Percentiles rank a stretch among this genome's conserved stretches.
These are phyloP conservation scores for Candida cerambycidarum DNA, from an alignment of 805 yeast species.

Conservation along the genomic window DNA sequence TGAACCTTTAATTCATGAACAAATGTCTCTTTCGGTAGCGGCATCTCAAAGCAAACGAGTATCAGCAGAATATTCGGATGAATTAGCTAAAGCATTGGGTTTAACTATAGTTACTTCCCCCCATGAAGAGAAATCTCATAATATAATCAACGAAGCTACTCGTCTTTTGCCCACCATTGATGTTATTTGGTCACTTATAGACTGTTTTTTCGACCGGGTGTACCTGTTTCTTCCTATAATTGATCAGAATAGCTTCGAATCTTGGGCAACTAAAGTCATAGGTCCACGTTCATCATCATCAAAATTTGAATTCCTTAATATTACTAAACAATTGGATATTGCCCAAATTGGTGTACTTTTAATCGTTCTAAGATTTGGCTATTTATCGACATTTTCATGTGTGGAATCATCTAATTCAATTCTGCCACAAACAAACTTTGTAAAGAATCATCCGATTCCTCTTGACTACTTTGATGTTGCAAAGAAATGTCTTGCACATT, in stretches of 20 bases:
- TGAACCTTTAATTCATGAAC: conserved; percentile 2
- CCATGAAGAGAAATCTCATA: background rate
- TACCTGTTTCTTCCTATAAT: conserved; percentile 43
- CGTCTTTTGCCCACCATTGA: conserved; percentile 48
- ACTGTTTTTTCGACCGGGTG: conserved; percentile 44
- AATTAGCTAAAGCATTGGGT: background rate
- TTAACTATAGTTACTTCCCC: background rate
- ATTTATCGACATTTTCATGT: conserved; percentile 37
- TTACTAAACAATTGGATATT: conserved; percentile 36
- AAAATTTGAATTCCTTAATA: conserved; percentile 20
- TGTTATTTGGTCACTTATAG: conserved; percentile 55
- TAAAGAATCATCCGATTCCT: conserved; percentile 25
- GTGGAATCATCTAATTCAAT: conserved; percentile 21
- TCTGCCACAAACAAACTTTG: conserved; percentile 17
- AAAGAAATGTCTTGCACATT: conserved; percentile 35
- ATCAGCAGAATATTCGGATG: conserved; percentile 1
- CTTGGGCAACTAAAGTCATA: conserved; percentile 27
- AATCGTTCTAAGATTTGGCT: conserved; percentile 35
- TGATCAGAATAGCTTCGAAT: conserved; percentile 37
- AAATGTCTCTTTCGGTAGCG: background rate
- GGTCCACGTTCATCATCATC: conserved; percentile 27
- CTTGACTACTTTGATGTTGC: conserved; percentile 35
- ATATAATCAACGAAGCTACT: background rate
- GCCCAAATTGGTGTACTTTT: conserved; percentile 35
- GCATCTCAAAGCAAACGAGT: background rate